phyloP scores from a whole-genome alignment of 768 basidiomycete genomes.

The Naganishia randhawae region DNA sequence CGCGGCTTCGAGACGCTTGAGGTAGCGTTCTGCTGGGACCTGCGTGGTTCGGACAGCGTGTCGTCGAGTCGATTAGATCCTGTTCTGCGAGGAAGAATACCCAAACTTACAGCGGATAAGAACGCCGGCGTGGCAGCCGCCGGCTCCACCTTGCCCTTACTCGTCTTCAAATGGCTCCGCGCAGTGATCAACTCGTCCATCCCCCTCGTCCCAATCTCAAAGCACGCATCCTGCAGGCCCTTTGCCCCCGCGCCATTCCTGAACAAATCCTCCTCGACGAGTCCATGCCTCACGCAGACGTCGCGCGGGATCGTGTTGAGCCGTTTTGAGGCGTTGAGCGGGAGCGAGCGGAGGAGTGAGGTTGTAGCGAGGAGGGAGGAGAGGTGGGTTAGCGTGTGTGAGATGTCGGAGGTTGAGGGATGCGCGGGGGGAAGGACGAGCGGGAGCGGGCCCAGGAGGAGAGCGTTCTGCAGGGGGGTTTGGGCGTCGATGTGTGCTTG shows the following conservation, averaged over 20 bases:
- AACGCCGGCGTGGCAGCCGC: slow-evolving; percentile 42
- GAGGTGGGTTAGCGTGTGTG: slow-evolving; percentile 48
- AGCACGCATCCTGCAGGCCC: slow-evolving; percentile 43
- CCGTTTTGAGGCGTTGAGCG: slow-evolving; percentile 39
- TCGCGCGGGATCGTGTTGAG: slow-evolving; percentile 42
- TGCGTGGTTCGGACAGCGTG: slow-evolving; percentile 5
- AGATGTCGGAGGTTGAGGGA: slow-evolving; percentile 35
- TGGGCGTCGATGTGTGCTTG: slow-evolving; percentile 39
- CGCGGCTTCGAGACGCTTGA: slow-evolving; percentile 43
- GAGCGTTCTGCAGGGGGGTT: slow-evolving; percentile 41
- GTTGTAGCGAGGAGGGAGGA: slow-evolving; percentile 43
- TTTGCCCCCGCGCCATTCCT: slow-evolving; percentile 57
- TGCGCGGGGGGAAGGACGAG: slow-evolving; percentile 45
- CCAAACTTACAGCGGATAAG: slow-evolving; percentile 41
- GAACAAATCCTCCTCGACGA: slow-evolving; percentile 50
- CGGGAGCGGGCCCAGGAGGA: slow-evolving; percentile 46
- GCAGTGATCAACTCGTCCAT: slow-evolving; percentile 51
- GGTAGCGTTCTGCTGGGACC: slow-evolving; percentile 48
- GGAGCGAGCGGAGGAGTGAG: slow-evolving; percentile 43
- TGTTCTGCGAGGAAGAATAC: neutral
- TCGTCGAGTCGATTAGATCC: no score
- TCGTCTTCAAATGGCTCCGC: slow-evolving; percentile 44
- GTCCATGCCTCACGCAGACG: slow-evolving; percentile 37
- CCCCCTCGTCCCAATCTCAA: slow-evolving; percentile 48
- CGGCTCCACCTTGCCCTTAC: slow-evolving; percentile 40